Evolutionary conservation across 805 yeast species (phyloP).

Genomic region (Kuraishia borneana): DNA sequence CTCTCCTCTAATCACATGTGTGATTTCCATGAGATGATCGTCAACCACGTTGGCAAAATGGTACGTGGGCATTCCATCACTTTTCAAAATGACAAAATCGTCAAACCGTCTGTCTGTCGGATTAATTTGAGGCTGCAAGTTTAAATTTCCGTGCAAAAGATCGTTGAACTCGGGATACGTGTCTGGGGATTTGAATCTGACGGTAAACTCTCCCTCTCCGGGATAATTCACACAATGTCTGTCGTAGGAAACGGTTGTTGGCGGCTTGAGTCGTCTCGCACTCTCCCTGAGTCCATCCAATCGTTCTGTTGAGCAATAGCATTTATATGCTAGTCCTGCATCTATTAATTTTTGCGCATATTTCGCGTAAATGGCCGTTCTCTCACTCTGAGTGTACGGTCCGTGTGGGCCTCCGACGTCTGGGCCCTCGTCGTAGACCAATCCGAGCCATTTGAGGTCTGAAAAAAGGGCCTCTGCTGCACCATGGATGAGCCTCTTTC

Average conservation of each 20-base stretch:
- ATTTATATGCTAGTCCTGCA: conserved; percentile 70
- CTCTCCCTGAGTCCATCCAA: conserved; percentile 55
- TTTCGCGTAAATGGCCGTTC: conserved; percentile 52
- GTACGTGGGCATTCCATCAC: conserved; percentile 94
- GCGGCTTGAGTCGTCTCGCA: conserved; percentile 70
- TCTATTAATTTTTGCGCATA: conserved; percentile 48
- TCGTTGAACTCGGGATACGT: conserved; percentile 59
- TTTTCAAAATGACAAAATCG: conserved; percentile 80
- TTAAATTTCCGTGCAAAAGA: conserved; percentile 63
- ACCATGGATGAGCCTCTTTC: conserved; percentile 59
- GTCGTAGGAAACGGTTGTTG: conserved; percentile 88
- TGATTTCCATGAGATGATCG: conserved; percentile 84
- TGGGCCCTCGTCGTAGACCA: conserved; percentile 80
- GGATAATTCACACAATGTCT: conserved; percentile 51
- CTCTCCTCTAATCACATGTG: conserved; percentile 94
- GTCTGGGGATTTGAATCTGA: conserved; percentile 72
- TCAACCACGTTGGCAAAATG: conserved; percentile 95
- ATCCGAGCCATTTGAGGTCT: conserved; percentile 66
- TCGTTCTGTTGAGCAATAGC: conserved; percentile 78
- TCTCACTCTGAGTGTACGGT: conserved; percentile 80
- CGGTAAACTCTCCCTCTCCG: conserved; percentile 30
- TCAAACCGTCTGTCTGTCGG: conserved; percentile 65
- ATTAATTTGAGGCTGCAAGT: conserved; percentile 75
- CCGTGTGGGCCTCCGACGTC: conserved; percentile 43
- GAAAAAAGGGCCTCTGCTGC: conserved; percentile 78